phyloP scores from a whole-genome alignment of 371 early-diverging fungal genomes.

The Funneliformis caledonium region DNA sequence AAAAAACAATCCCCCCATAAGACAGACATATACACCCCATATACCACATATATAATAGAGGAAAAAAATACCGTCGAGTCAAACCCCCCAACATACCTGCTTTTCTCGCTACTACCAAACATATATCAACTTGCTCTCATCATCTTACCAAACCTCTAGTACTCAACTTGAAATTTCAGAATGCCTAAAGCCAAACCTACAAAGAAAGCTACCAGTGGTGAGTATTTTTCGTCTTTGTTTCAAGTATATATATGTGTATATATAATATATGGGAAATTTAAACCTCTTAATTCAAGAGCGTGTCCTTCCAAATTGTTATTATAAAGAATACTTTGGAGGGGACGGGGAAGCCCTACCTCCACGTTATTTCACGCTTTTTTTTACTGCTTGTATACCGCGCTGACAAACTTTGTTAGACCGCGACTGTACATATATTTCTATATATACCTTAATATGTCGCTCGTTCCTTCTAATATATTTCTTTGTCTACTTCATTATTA shows the following conservation, averaged over 20 bases:
- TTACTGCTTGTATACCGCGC: constrained; percentile 12
- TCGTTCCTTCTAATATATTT: constrained; percentile 6
- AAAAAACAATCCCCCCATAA: constrained; percentile 9
- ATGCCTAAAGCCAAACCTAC: constrained; percentile 40
- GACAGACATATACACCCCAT: constrained; percentile 15
- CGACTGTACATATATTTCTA: constrained; percentile 35
- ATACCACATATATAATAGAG: constrained; percentile 28
- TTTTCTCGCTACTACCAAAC: constrained; percentile 26
- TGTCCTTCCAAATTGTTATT: constrained; percentile 20
- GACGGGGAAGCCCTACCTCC: background rate
- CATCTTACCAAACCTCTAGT: constrained; percentile 30
- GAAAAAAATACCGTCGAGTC: constrained; percentile 10
- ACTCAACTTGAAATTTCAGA: constrained; percentile 18
- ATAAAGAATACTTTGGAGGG: constrained; percentile 18
- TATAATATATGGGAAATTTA: constrained; percentile 26
- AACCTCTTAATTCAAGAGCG: constrained; percentile 37
- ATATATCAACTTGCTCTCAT: constrained; percentile 23
- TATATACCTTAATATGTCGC: constrained; percentile 18
- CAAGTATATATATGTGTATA: constrained; percentile 8
- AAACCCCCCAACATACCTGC: constrained; percentile 24
- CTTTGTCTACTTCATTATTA: background rate
- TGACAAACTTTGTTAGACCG: constrained; percentile 24
- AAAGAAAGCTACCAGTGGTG: constrained; percentile 37
- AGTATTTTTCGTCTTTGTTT: constrained; percentile 29
- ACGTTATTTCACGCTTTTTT: constrained; percentile 40